phyloP scores from a whole-genome alignment of 805 yeast genomes.

The Cyberlindnera japonica region DNA sequence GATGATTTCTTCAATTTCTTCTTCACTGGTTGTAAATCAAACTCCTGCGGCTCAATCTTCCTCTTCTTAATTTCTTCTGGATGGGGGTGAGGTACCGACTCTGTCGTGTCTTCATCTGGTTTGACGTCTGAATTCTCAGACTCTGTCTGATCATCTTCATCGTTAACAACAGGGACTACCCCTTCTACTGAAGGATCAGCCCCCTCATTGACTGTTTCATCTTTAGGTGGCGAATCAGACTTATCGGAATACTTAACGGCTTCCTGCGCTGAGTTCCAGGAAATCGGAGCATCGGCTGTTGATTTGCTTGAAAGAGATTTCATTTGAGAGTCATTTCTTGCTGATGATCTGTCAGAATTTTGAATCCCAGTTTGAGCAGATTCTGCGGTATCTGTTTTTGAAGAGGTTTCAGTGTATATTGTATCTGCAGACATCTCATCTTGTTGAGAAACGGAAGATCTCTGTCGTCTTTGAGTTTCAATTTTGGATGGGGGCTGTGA shows the following conservation, averaged over 20 bases:
- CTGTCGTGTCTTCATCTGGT: not conserved
- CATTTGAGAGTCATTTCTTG: too few relatives aligned
- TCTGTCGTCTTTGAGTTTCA: not conserved
- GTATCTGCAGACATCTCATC: too few relatives aligned
- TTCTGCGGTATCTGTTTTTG: too few relatives aligned
- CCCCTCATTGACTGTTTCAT: not conserved
- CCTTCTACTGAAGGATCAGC: not conserved
- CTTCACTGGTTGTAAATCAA: conserved; percentile 4
- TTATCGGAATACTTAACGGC: too few relatives aligned
- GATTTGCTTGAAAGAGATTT: too few relatives aligned
- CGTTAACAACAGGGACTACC: not conserved
- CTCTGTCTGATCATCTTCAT: conserved; percentile 7
- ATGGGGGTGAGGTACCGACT: not conserved
- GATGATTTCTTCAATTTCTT: conserved; percentile 21
- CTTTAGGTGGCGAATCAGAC: not conserved
- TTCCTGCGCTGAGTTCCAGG: too few relatives aligned
- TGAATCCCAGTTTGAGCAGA: too few relatives aligned
- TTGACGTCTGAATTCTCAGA: conserved; percentile 8
- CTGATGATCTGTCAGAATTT: too few relatives aligned
- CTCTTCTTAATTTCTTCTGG: conserved; percentile 1
- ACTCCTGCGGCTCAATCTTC: not conserved
- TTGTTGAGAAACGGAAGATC: too few relatives aligned
- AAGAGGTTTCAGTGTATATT: too few relatives aligned
- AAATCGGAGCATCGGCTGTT: too few relatives aligned
- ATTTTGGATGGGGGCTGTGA: too few relatives aligned